Conservation (phyloP, 2,329 filamentous ascomycete genomes). For the Colletotrichum plurivorum region DNA sequence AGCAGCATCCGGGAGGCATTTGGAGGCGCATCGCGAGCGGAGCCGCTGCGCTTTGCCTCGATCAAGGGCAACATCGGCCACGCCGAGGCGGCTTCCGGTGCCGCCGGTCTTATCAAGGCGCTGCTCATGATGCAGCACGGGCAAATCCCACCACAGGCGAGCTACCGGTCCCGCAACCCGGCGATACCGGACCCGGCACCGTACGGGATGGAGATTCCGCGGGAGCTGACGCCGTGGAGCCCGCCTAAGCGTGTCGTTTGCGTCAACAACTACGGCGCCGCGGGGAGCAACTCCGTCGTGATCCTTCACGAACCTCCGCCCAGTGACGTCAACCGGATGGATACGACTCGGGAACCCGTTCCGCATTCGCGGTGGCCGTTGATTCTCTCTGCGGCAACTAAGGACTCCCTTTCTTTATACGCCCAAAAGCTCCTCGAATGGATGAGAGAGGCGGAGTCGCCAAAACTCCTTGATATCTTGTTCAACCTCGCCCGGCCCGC, state of each 20-base stretch:
- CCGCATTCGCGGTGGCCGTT: not conserved
- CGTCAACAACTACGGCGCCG: slow-evolving; percentile 55
- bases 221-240: not conserved
- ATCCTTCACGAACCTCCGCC: slow-evolving; percentile 47
- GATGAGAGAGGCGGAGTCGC: not conserved
- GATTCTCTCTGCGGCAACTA: not conserved
- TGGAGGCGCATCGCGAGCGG: slow-evolving; percentile 37
- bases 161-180: slow-evolving; percentile 48
- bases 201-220: not conserved
- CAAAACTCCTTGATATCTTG: not conserved
- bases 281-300: slow-evolving; percentile 45
- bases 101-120: slow-evolving; percentile 45
- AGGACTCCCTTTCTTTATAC: not conserved
- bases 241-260: slow-evolving; percentile 42
- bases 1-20: slow-evolving; percentile 56
- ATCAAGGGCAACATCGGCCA: slow-evolving; percentile 59
- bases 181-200: not conserved
- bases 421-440: not conserved
- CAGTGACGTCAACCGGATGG: no score
- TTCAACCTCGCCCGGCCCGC: slow-evolving; percentile 5
- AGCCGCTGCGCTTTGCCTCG: slow-evolving; percentile 48
- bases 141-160: slow-evolving; percentile 44
- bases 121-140: slow-evolving; percentile 45
- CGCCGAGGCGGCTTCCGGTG: slow-evolving; percentile 42
- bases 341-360: not conserved